Evolutionary conservation across 139 green algal genomes (phyloP), one percentile per base, ranked within the genome.

Genomic region (Chlorella sp.): DNA sequence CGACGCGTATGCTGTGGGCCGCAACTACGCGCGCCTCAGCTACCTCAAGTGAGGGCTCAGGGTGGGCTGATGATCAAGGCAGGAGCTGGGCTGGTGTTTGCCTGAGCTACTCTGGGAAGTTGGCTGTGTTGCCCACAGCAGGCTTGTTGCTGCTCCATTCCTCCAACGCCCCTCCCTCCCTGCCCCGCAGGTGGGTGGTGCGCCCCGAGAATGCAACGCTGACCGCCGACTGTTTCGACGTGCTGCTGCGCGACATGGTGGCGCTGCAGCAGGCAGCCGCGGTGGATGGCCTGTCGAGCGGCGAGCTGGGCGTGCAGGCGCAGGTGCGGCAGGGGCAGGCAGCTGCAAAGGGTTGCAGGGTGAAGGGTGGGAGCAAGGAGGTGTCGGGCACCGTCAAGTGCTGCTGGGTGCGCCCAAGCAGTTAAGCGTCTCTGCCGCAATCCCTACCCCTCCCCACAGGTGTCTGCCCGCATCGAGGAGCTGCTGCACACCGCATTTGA

Each of bases 401-500:
- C n/a, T n/a, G n/a, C n/a, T n/a, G n/a, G n/a, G n/a, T n/a, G n/a
- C n/a, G n/a, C n/a, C n/a, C n/a, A n/a, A 7, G 7, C 44, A 55
- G 44, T 11, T 55, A 11, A 7, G 11, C 44, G 44, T 67, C 12
- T 67, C 9, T 67, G 4, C 25, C 5, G 60, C 25, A n/a, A 6
- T 5, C 7, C 21, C 60, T 7, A 67, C 12, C 25, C n/a, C 44
- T 9, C 47, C 62, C 0, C 26, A 0, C 75, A 81, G 76, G 81
- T 94, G 25, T 68, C 80, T 62, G 41, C 68, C 15, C 74, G 74
- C 18, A 81, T 87, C 30, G 87, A 92, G 60, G 83, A 78, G 39
- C 83, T 93, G 88, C 83, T 94, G 25, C 84, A 85, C 28, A 36
- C 70, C 4, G 69, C 55, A 32, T 93, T 94, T 81, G 91, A 94